Conservation (phyloP, 441 rosid species). For the Adansonia rubrostipa region DNA sequence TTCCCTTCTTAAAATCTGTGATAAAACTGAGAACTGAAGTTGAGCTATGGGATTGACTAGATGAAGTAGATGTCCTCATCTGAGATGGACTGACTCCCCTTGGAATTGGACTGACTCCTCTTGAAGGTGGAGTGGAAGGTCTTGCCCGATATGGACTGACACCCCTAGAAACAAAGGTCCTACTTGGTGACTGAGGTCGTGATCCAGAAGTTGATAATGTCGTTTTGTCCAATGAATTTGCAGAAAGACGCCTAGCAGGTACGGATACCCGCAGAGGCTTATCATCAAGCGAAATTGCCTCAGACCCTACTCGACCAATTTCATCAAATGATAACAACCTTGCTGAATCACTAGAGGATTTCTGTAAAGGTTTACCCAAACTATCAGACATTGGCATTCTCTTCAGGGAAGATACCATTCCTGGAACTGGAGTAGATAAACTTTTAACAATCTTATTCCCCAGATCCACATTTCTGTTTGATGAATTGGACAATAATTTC, state of each 20-base stretch:
- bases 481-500: constrained; percentile 55
- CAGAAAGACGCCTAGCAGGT: constrained; percentile 48
- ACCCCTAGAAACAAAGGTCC: constrained; percentile 60
- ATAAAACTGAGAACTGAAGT: constrained; percentile 89
- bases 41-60: constrained; percentile 61
- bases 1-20: constrained; percentile 79
- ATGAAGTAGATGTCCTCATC: constrained; percentile 48
- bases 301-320: constrained; percentile 46
- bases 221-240: constrained; percentile 58
- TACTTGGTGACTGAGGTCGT: constrained; percentile 68
- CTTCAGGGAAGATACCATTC: constrained; percentile 55
- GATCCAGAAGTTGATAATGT: constrained; percentile 38
- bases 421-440: constrained; percentile 43
- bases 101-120: constrained; percentile 68
- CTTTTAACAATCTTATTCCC: constrained; percentile 55
- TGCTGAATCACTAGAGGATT: constrained; percentile 59
- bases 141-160: constrained; percentile 71
- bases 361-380: constrained; percentile 54
- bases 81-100: constrained; percentile 75
- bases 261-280: constrained; percentile 43
- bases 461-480: constrained; percentile 63
- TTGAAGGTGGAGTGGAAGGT: constrained; percentile 74
- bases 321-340: constrained; percentile 47
- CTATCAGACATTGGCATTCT: constrained; percentile 55
- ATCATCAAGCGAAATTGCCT: constrained; percentile 54